Evolutionary conservation across 106 monocot genomes (phyloP), one percentile per base, ranked within the genome.

Genomic region (Apostasia shenzhenica): DNA sequence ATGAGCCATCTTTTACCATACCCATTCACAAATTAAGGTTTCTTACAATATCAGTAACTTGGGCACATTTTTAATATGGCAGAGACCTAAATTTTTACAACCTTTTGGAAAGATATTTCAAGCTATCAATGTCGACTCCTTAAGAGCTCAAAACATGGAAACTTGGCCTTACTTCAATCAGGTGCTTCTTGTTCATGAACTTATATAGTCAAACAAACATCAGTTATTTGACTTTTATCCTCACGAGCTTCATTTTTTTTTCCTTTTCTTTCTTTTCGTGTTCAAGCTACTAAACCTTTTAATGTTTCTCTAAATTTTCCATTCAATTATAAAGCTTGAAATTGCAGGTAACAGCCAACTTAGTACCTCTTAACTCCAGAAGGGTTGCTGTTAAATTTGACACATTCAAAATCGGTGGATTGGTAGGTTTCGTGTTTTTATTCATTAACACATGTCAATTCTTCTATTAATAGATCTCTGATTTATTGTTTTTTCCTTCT

Each of bases 81-180:
- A 97, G 97, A 86, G 89, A 72, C 89, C 92, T 48, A 97, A 97
- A 59, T 43, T 92, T 77, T 72, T 92, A 41, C 73, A 89, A 49
- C 83, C 97, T 9, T 87, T 85, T 78, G 97, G 97, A 8, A 90
- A 87, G 72, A 97, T 97, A 47, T 97, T 87, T 68, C 97, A 92
- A 76, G 80, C 92, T 12, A 90, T 97, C 68, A 97, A 97, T 76
- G 60, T 68, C 4, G 92, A 92, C 59, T 87, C 89, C 45, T 78
- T 87, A 68, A 83, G 97, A 76, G 97, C 92, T 38, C 97, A 92
- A 70, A 97, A 92, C 70, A 89, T 89, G 83, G 92, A 97, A 81
- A 97, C 97, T 26, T 97, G 92, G 92, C 97, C 97, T 55, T 95
- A 78, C 70, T 97, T 92, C 63, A 92, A 92, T 66, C 97, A 97